phyloP scores from a whole-genome alignment of 495 filamentous ascomycete genomes.

The Venustampulla echinocandica region DNA sequence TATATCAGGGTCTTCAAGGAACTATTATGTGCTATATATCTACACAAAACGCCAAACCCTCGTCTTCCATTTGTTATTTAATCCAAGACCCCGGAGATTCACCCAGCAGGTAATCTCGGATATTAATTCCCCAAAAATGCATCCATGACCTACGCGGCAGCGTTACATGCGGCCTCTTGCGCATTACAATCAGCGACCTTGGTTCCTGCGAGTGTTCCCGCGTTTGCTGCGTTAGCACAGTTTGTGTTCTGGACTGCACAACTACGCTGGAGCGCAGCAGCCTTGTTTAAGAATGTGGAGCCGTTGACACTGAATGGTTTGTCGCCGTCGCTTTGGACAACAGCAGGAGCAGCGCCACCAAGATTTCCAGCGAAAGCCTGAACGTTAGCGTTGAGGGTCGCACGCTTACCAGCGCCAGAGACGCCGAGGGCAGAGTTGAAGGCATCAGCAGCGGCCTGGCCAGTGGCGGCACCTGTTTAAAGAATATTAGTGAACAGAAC shows the following conservation, averaged over 20 bases:
- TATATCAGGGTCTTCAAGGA: too few species aligned
- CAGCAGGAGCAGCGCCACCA: constrained; percentile 38
- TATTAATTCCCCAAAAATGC: too few species aligned
- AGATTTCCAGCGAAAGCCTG: constrained; percentile 45
- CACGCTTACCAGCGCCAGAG: constrained; percentile 4
- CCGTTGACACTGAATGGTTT: constrained; percentile 46
- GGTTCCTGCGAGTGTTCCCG: constrained; percentile 27
- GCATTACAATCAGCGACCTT: constrained; percentile 35
- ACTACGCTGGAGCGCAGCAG: constrained; percentile 40
- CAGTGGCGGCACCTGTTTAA: too few species aligned
- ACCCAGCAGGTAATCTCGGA: too few species aligned
- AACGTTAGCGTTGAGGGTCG: constrained; percentile 27
- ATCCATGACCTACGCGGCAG: too few species aligned
- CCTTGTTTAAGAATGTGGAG: constrained; percentile 35
- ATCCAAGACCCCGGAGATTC: too few species aligned
- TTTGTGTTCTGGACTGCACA: constrained; percentile 45
- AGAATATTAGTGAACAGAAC: too few species aligned
- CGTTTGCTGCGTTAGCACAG: constrained; percentile 44
- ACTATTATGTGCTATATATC: too few species aligned
- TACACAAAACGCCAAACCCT: too few species aligned
- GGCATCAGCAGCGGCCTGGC: constrained; percentile 50
- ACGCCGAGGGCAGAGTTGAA: constrained; percentile 37
- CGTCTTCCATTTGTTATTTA: too few species aligned
- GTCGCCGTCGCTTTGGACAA: constrained; percentile 32
- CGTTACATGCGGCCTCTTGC: constrained; percentile 34